These are phyloP conservation scores for Alternaria sp. DNA, from an alignment of 2,329 filamentous ascomycete genomes.

Conservation along the genomic window DNA sequence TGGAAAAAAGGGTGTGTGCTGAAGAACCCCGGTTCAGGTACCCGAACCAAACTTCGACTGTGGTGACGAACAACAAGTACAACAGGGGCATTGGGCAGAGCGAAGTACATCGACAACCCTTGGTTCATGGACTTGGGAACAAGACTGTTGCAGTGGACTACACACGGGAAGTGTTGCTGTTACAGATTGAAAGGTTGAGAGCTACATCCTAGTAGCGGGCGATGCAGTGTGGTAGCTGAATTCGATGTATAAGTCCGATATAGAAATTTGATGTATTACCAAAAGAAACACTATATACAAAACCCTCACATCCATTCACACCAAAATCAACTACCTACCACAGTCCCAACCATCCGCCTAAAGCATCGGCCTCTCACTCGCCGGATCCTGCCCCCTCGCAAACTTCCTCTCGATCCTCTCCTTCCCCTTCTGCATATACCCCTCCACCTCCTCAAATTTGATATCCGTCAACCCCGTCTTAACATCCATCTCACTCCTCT, in stretches of 20 bases:
- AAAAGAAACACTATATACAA: not conserved
- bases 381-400: slow-evolving; percentile 21
- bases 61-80: not conserved
- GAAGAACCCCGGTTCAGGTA: not conserved
- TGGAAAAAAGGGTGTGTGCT: not conserved
- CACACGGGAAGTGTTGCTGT: not conserved
- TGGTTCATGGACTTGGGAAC: not conserved
- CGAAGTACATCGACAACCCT: not conserved
- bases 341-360: not conserved
- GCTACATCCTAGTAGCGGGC: not conserved
- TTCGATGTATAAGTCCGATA: not conserved
- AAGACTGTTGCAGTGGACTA: not conserved
- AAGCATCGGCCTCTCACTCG: slow-evolving; percentile 32
- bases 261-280: not conserved
- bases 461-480: slow-evolving; percentile 30
- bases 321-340: not conserved
- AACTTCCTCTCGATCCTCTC: slow-evolving; percentile 31
- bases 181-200: not conserved
- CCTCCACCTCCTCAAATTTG: slow-evolving; percentile 39
- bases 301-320: not conserved
- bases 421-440: slow-evolving; percentile 36
- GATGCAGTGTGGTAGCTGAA: not conserved
- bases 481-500: slow-evolving; percentile 35
- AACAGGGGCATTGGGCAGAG: not conserved
- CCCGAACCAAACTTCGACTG: not conserved